Percentiles rank a stretch among this genome's conserved stretches.
Evolutionary conservation across 2,329 filamentous ascomycete species (phyloP).

Genomic region (Cytospora schulzeri): DNA sequence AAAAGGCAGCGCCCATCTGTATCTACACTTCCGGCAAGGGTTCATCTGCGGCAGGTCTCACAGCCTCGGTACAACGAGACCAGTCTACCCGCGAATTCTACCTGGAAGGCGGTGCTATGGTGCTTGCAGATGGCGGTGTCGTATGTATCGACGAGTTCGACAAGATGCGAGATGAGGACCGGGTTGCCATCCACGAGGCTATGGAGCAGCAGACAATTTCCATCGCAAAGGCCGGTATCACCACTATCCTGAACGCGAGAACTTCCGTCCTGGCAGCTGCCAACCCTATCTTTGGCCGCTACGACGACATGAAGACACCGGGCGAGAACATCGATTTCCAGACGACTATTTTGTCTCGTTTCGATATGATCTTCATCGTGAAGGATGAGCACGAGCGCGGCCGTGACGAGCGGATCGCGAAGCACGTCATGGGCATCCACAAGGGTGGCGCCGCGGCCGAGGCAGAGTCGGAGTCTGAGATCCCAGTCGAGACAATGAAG

Average conservation of each 20-base stretch:
- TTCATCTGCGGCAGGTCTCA: conserved; percentile 95
- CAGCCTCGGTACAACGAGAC: conserved; percentile 93
- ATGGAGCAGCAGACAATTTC: conserved; percentile 99
- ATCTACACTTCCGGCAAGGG: conserved; percentile 99
- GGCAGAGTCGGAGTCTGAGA: conserved; percentile 82
- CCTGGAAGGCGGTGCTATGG: conserved; percentile 97
- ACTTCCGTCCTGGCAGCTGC: conserved; percentile 95
- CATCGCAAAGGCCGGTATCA: conserved; percentile 97
- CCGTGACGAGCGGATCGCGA: conserved; percentile 90
- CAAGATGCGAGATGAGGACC: conserved; percentile 98
- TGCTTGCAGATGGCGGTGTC: conserved; percentile 92
- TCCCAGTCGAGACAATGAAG: conserved; percentile 95
- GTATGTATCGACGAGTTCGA: conserved; percentile 99
- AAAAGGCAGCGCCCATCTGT: conserved; percentile 92
- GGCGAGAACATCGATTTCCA: conserved; percentile 99
- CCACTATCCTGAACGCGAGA: conserved; percentile 92
- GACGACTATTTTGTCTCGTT: conserved; percentile 95
- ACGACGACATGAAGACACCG: conserved; percentile 96
- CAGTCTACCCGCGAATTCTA: conserved; percentile 94
- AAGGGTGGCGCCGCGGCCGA: conserved; percentile 86
- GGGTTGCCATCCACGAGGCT: conserved; percentile 97
- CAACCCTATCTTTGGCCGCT: conserved; percentile 96
- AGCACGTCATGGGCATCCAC: conserved; percentile 95
- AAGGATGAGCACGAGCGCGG: conserved; percentile 89
- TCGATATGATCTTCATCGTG: conserved; percentile 99